Evolutionary conservation across 129 eudicot species (phyloP), one percentile per base, ranked within the genome.

Genomic region (Pseudognaphalium luteoalbum): DNA sequence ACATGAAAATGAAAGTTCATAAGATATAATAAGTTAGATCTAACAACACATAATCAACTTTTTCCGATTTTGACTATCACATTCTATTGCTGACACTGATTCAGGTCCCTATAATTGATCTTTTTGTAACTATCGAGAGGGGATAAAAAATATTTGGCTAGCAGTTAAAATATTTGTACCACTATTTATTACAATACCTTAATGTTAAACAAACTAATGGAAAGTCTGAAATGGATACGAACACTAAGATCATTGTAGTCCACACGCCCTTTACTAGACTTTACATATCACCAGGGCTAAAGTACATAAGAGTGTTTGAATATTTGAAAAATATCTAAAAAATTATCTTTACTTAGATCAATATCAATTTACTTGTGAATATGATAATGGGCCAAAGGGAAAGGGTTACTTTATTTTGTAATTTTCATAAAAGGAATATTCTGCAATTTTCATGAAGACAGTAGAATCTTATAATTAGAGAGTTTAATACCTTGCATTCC

Each of bases 401-500:
- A 44, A 44, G 17, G 52, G 17, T 12, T 42, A 29, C 8, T 29
- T 44, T 25, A 5, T 30, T 11, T 75, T 28, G 44, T 25, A 75
- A 30, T 63, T 4, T 62, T 28, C 52, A 44, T 12, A 12, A 12
- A 3, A 12, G 17, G 5, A 4, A 54, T 5, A 6, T 56, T 19
- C 5, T 19, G 4, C 62, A 57, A 5, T 17, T n/a, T 57, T 57
- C 62, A 57, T 20, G 14, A 7, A 57, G 22, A n/a, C 6, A n/a
- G 0, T 56, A 54, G 12, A 51, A 22, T 54, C 21, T 51, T 68
- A 34, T 34, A 17, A 65, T 14, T 1, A 34, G 60, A 74, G 74
- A 73, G 34, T 17, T 19, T 37, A 6, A 78, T 86, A 91, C 97
- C 97, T 86, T 86, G 87, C 76, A 85, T 75, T 68, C 92, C 93